phyloP scores from a whole-genome alignment of 2,329 filamentous ascomycete genomes.

The Cadophora gregata region DNA sequence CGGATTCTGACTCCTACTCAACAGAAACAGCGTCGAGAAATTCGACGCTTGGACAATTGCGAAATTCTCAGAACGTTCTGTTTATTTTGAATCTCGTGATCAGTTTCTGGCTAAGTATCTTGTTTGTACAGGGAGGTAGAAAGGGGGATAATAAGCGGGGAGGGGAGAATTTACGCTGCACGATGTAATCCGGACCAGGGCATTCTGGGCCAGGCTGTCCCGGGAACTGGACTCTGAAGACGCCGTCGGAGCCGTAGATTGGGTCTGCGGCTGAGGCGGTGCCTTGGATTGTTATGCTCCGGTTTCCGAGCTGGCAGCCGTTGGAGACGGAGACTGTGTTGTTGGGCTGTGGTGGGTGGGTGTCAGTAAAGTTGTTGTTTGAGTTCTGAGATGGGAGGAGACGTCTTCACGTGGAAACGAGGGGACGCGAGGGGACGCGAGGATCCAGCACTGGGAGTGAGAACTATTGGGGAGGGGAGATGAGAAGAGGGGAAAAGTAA shows the following conservation, averaged over 20 bases:
- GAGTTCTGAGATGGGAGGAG: too few species aligned
- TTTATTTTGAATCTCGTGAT: neutral
- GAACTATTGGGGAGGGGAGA: neutral
- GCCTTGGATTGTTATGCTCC: conserved; percentile 13
- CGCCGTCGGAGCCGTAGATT: conserved; percentile 11
- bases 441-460: neutral
- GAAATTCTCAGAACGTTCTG: conserved; percentile 8
- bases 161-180: neutral
- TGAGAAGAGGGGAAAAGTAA: neutral
- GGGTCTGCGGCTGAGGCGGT: conserved; percentile 4
- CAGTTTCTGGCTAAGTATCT: too few species aligned
- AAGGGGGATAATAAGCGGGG: neutral
- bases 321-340: conserved; percentile 17
- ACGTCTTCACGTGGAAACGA: too few species aligned
- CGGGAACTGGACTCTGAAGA: conserved; percentile 15
- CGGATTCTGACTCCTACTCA: conserved; percentile 18
- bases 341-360: neutral
- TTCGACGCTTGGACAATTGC: conserved; percentile 17
- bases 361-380: too few species aligned
- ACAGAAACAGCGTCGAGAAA: conserved; percentile 16
- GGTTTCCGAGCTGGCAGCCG: conserved; percentile 16
- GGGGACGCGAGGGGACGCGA: neutral
- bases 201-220: neutral
- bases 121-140: neutral
- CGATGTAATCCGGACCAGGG: conserved; percentile 16